Conservation (phyloP, 768 basidiomycete genomes). For the Trametes punicea region DNA sequence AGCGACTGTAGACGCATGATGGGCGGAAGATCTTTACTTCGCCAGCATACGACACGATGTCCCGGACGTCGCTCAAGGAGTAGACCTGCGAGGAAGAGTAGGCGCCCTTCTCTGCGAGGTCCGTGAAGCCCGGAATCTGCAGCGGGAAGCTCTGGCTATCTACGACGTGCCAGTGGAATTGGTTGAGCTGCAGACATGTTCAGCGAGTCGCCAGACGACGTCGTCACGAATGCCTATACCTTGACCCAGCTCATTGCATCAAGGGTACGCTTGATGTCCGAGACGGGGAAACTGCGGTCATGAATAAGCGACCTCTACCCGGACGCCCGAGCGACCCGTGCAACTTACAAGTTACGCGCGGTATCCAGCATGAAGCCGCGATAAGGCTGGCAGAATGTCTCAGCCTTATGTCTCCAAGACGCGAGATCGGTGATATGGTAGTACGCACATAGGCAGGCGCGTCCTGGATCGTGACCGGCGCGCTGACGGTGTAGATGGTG, state of each 20-base stretch:
- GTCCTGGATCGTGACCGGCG: conserved; percentile 60
- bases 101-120: conserved; percentile 43
- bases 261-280: conserved; percentile 64
- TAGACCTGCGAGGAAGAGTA: conserved; percentile 37
- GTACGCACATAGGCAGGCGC: conserved; percentile 59
- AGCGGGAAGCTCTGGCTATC: conserved; percentile 54
- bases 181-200: conserved; percentile 37
- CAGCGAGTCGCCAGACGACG: not conserved
- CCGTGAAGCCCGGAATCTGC: conserved; percentile 34
- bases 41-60: conserved; percentile 43
- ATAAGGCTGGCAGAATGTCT: conserved; percentile 48
- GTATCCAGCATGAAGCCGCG: conserved; percentile 83
- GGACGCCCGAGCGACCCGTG: not conserved
- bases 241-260: conserved; percentile 59
- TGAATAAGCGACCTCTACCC: not conserved
- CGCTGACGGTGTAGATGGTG: conserved; percentile 49
- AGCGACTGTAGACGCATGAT: not conserved
- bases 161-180: conserved; percentile 47
- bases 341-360: conserved; percentile 63
- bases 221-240: conserved; percentile 6
- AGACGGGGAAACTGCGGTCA: conserved; percentile 51
- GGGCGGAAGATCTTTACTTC: conserved; percentile 31
- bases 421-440: too few relatives aligned
- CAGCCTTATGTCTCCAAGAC: not conserved
- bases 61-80: conserved; percentile 34